Percentiles rank a stretch among this genome's conserved stretches.
Conservation (phyloP, 2,329 filamentous ascomycete genomes). For the Harringtonia aguacate region DNA sequence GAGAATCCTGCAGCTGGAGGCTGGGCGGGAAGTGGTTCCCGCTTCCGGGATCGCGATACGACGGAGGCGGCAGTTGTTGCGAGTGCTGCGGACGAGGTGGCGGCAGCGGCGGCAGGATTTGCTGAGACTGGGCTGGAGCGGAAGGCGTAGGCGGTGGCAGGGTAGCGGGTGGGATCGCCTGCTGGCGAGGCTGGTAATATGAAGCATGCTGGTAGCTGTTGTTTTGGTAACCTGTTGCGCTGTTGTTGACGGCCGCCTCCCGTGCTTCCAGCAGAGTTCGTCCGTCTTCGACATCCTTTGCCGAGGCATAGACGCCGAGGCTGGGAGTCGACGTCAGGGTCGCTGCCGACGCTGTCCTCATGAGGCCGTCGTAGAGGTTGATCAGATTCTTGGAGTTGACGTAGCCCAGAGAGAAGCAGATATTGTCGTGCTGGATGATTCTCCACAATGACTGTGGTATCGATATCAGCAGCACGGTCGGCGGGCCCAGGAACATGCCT, state of each 20-base stretch:
- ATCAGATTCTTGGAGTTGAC: constrained; percentile 59
- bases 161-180: background rate
- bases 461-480: constrained; percentile 55
- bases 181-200: constrained; percentile 1
- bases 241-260: constrained; percentile 23
- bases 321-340: constrained; percentile 12
- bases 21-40: constrained; percentile 3
- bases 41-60: background rate
- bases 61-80: constrained; percentile 2
- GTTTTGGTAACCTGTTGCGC: constrained; percentile 1
- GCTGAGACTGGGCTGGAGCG: no score
- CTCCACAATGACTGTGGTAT: constrained; percentile 56
- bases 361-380: constrained; percentile 48
- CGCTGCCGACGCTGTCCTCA: constrained; percentile 28
- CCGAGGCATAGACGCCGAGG: constrained; percentile 21
- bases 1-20: constrained; percentile 2
- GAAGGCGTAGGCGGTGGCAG: background rate
- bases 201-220: background rate
- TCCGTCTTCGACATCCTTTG: constrained; percentile 45
- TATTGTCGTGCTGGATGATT: constrained; percentile 54
- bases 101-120: background rate
- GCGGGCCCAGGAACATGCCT: constrained; percentile 57
- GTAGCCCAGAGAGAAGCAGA: constrained; percentile 54
- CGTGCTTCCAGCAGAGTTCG: constrained; percentile 45
- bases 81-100: background rate